A percentile compares a stretch with the other conserved stretches of the same genome.
These are phyloP conservation scores for Cairneyella variabilis DNA, from an alignment of 495 filamentous ascomycete species.

Conservation along the genomic window DNA sequence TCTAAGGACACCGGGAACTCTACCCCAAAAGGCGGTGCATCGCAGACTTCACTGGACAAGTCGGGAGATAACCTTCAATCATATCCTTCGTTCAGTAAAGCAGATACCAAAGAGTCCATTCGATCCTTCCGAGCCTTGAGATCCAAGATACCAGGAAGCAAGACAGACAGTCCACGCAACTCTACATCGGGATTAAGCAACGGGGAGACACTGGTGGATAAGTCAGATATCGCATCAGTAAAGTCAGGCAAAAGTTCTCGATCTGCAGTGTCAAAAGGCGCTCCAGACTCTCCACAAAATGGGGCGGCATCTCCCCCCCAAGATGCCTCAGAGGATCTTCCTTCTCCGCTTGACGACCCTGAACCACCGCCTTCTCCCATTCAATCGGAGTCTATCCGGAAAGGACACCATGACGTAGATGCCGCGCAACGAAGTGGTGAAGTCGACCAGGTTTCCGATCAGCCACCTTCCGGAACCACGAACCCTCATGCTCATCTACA, in stretches of 20 bases:
- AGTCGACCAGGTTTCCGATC: slow-evolving; percentile 94
- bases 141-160: slow-evolving; percentile 55
- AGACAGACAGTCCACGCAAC: slow-evolving; percentile 73
- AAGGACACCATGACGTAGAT: slow-evolving; percentile 72
- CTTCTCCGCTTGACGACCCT: slow-evolving; percentile 32
- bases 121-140: slow-evolving; percentile 76
- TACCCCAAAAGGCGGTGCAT: slow-evolving; percentile 31
- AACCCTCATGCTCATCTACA: slow-evolving; percentile 42
- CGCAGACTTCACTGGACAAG: slow-evolving; percentile 28
- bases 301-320: slow-evolving; percentile 11
- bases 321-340: slow-evolving; percentile 13
- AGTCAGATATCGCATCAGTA: slow-evolving; percentile 70
- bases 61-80: slow-evolving; percentile 51
- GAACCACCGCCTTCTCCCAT: slow-evolving; percentile 87
- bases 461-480: slow-evolving; percentile 65
- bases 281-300: slow-evolving; percentile 11
- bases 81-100: slow-evolving; percentile 87
- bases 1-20: slow-evolving; percentile 56
- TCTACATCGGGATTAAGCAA: slow-evolving; percentile 62
- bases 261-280: slow-evolving; percentile 35
- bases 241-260: slow-evolving; percentile 59
- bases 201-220: slow-evolving; percentile 53
- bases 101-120: slow-evolving; percentile 91
- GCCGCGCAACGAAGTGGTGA: slow-evolving; percentile 82
- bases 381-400: slow-evolving; percentile 71